Conservation (phyloP, 129 eudicot genomes). For the Artemisia annua region DNA sequence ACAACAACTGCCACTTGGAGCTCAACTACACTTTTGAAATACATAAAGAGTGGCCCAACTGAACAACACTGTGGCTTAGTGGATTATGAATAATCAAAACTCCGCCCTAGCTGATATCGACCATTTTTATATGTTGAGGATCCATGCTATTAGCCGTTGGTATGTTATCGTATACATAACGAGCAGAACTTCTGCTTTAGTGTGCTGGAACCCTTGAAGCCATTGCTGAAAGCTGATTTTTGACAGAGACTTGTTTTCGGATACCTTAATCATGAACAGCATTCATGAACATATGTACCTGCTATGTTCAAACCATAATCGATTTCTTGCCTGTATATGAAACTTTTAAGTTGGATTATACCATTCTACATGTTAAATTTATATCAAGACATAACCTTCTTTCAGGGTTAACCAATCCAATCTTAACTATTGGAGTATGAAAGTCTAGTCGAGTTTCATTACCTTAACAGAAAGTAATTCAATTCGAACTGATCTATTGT, state of each 20-base stretch:
- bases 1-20: conserved; percentile 6
- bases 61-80: background rate
- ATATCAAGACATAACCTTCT: too few species aligned
- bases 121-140: background rate
- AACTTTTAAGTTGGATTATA: too few species aligned
- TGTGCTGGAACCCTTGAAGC: background rate
- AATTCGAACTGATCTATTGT: too few species aligned
- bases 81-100: background rate
- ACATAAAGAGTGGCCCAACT: conserved; percentile 9
- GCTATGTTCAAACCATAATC: background rate
- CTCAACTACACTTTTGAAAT: conserved; percentile 12
- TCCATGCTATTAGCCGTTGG: background rate
- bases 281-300: background rate
- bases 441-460: too few species aligned
- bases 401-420: too few species aligned
- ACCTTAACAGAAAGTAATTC: too few species aligned
- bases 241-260: background rate
- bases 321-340: background rate
- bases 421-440: too few species aligned
- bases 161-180: background rate
- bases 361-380: too few species aligned
- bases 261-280: background rate
- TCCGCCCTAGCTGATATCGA: background rate
- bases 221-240: background rate
- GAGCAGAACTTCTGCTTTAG: background rate